Evolutionary conservation across 192 early-diverging fungal species (phyloP), one percentile per base, ranked within the genome.

Genomic region (Geosiphon pyriformis): DNA sequence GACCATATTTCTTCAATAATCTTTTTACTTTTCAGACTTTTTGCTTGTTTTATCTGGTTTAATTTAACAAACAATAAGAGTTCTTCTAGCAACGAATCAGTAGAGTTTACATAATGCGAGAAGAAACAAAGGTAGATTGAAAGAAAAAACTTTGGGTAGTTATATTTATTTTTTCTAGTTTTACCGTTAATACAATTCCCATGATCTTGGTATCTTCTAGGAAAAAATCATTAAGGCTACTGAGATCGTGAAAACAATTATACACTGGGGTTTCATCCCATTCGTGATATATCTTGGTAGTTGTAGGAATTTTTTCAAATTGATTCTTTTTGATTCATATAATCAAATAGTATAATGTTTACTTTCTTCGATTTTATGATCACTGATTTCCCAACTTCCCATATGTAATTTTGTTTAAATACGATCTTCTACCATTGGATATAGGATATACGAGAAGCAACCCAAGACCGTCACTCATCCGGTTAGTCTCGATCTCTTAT

Each of bases 211-310:
- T n/a, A n/a, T n/a, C n/a, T 26, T 37, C 10, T 66, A 82, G 70
- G 80, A 82, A 72, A 72, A 65, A 47, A 76, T 82, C 48, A 73
- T 78, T 52, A 82, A 82, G 74, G 76, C 69, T 65, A 72, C 58
- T 12, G 82, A 83, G 48, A 74, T 83, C 33, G 71, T 78, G 53
- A 83, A 83, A 75, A 76, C 76, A 29, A 71, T 83, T 42, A 67
- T 83, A n/a, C 82, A 83, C 65, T 83, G 78, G 74, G 82, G 82
- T 8, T 83, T 83, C 67, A 83, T 83, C 72, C 82, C 82, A 37
- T 81, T 81, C 50, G 80, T 83, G 55, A 75, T 83, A 61, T 83
- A 83, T 64, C 78, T 83, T 33, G 82, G 82, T 73, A 79, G 35
- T 18, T n/a, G 6, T n/a, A n/a, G 48, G 17, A 49, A 15, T 2